Evolutionary conservation across 139 green algal genomes (phyloP).

Genomic region (Micromonas commoda): DNA sequence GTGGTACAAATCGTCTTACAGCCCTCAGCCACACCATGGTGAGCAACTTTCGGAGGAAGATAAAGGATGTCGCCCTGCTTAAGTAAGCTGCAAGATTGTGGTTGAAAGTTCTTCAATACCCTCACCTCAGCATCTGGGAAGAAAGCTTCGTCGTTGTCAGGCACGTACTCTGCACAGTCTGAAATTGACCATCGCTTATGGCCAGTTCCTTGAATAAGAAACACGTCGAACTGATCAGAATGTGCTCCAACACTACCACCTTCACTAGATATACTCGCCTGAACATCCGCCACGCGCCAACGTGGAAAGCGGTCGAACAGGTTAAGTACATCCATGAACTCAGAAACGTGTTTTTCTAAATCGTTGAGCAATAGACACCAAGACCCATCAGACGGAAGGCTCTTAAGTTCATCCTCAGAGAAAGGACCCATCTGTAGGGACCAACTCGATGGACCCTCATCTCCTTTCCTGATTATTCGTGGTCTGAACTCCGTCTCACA

Average conservation of each 20-base stretch:
- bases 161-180: conserved; percentile 5
- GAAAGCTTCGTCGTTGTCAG: conserved; percentile 16
- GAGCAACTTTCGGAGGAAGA: conserved; percentile 15
- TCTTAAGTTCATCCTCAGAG: neutral
- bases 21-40: neutral
- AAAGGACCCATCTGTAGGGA: conserved; percentile 2
- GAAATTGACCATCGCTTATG: conserved; percentile 13
- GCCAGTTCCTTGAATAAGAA: conserved; percentile 16
- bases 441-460: neutral
- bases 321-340: neutral
- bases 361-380: conserved; percentile 20
- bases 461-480: neutral
- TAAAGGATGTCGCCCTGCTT: conserved; percentile 15
- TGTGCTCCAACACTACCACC: conserved; percentile 13
- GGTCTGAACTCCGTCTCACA: conserved; percentile 2
- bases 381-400: neutral
- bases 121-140: neutral
- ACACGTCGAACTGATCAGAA: conserved; percentile 25
- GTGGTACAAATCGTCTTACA: neutral
- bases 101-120: conserved; percentile 13
- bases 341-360: neutral
- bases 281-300: conserved; percentile 11
- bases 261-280: conserved; percentile 8
- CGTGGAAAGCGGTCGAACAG: conserved; percentile 18
- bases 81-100: neutral